Base-by-base conservation (phyloP, 2,329 filamentous ascomycete species). In the Cordyceps pruinosa region DNA sequence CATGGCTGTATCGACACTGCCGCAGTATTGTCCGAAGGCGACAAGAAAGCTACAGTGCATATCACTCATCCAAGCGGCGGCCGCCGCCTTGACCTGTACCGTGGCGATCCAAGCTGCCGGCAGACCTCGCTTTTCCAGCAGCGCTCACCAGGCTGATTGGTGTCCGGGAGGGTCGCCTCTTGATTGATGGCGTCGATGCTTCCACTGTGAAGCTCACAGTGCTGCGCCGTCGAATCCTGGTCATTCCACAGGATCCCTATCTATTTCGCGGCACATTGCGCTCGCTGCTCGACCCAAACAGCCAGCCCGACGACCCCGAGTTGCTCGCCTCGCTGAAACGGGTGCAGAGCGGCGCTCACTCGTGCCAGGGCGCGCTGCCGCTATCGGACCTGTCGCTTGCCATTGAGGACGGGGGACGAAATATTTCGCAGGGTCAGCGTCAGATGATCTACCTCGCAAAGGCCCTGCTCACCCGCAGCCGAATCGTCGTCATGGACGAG, bases 161-260 rank as follows among this genome's bases (percentile, higher is more conserved):
- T 5, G 41, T 21, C 17, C 44, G 53, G 35, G 10, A 10, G 13
- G 44, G 44, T 8, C n/a, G 8, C 13, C 42, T 56, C 19, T 2
- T 4, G n/a, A 41, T 56, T 19, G 53, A 48, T 15, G 41, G 32
- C 7, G 34, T 49, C 1, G 53, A 56, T 19, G 86, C 89, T 57
- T 82, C 83, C 8, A 83, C 78, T 61, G 79, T 89, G 65, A 80
- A 77, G 49, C 75, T 89, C 1, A 77, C 84, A 51, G 80, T 86
- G 47, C 75, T 90, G 3, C 80, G 87, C n/a, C 82, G 79, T 19
- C 77, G 85, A 0, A 70, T 90, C 0, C 84, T 85, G 30, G 89
- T 90, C 64, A 89, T 90, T 53, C 86, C 87, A 0, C 84, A 72
- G 68, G 86, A 90, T 63, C 87, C 87, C 0, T 84, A 89, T 1